phyloP scores from a whole-genome alignment of 495 filamentous ascomycete genomes.

The Penicillium egyptiacum region DNA sequence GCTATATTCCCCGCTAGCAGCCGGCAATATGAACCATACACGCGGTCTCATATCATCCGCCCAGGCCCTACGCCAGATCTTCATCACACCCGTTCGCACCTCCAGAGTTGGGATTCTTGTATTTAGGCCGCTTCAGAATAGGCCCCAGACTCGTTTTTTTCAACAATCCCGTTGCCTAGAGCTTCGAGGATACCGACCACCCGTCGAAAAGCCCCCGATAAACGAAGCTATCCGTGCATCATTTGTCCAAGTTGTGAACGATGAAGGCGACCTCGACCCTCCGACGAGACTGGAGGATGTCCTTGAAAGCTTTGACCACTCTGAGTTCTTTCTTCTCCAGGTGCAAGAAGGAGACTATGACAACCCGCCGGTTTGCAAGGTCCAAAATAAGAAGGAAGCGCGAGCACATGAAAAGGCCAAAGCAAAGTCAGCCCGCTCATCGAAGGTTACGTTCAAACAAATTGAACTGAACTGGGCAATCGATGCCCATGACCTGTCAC shows the following conservation, averaged over 20 bases:
- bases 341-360: conserved; percentile 42
- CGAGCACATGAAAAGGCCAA: conserved; percentile 43
- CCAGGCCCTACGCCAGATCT: conserved; percentile 39
- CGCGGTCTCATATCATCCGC: conserved; percentile 39
- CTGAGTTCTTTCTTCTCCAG: conserved; percentile 56
- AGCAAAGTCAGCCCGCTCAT: conserved; percentile 38
- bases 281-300: conserved; percentile 43
- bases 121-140: conserved; percentile 10
- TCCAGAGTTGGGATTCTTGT: conserved; percentile 21
- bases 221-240: conserved; percentile 57
- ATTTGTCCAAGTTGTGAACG: conserved; percentile 55
- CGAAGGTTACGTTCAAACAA: conserved; percentile 54
- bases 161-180: conserved; percentile 18
- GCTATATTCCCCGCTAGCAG: background rate
- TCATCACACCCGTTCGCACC: conserved; percentile 28
- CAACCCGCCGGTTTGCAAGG: conserved; percentile 61
- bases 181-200: conserved; percentile 4
- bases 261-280: conserved; percentile 47
- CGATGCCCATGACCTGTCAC: conserved; percentile 61
- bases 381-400: conserved; percentile 53
- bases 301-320: conserved; percentile 49
- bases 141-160: conserved; percentile 14
- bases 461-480: conserved; percentile 87
- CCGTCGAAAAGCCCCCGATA: conserved; percentile 21
- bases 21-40: conserved; percentile 39